These are phyloP conservation scores for Metschnikowia noctiluminum DNA, from an alignment of 805 yeast genomes.

Conservation along the genomic window DNA sequence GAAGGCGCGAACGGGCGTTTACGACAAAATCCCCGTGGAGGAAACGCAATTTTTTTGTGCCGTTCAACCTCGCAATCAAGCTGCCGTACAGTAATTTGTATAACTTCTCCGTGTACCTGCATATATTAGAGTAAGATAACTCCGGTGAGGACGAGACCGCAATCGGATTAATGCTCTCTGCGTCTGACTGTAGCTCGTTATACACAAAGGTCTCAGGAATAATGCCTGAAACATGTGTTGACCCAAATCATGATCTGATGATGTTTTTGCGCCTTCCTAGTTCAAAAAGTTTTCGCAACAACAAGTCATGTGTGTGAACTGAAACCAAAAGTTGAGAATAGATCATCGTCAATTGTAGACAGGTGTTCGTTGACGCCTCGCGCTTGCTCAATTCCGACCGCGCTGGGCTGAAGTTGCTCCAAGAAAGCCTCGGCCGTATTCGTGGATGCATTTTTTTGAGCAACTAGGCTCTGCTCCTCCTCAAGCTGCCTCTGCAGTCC, in stretches of 20 bases:
- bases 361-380: not conserved
- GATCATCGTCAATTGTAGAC: slow-evolving; percentile 10
- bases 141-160: not conserved
- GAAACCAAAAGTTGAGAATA: slow-evolving; percentile 29
- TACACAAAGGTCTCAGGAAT: no score
- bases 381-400: slow-evolving; percentile 1
- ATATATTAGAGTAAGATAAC: not conserved
- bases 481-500: slow-evolving; percentile 25
- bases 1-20: not conserved
- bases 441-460: slow-evolving; percentile 3
- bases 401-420: slow-evolving; percentile 24
- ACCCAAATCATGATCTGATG: no score
- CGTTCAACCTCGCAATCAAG: no score
- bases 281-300: no score
- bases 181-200: no score
- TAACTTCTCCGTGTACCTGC: not conserved
- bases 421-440: slow-evolving; percentile 32
- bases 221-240: no score
- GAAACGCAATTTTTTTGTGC: no score
- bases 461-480: slow-evolving; percentile 21
- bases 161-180: no score
- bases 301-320: slow-evolving; percentile 26
- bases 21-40: not conserved
- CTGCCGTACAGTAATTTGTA: no score
- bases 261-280: not conserved